Conservation (phyloP, 2,329 filamentous ascomycete species). For the Colletotrichum musicola region DNA sequence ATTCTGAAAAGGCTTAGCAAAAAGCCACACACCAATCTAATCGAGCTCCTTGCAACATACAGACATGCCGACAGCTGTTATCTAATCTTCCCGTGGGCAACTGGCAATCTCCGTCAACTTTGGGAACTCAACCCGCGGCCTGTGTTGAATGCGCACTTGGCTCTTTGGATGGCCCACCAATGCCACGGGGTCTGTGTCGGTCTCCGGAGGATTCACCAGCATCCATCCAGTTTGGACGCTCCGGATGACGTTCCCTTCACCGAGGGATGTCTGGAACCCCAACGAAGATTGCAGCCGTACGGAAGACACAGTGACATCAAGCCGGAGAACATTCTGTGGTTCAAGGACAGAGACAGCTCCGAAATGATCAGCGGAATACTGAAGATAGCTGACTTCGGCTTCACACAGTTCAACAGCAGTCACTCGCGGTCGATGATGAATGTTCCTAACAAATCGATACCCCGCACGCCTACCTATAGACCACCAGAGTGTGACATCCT, state of each 20-base stretch:
- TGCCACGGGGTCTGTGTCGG: not conserved
- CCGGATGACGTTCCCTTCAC: no score
- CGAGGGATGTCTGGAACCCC: no score
- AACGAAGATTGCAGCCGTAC: no score
- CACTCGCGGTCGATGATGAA: no score
- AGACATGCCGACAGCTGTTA: not conserved
- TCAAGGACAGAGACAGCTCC: not conserved
- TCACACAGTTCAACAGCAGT: not conserved
- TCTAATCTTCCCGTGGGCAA: not conserved
- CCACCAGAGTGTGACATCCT: no score
- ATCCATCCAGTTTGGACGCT: no score
- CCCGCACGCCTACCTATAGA: no score
- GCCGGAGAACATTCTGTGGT: conserved; percentile 20
- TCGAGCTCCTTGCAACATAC: not conserved
- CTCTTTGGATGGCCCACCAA: not conserved
- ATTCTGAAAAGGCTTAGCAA: not conserved
- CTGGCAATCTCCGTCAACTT: not conserved
- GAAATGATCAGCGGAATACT: not conserved
- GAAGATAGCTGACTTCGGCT: conserved; percentile 8
- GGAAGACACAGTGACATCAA: conserved; percentile 22
- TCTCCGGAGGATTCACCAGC: not conserved
- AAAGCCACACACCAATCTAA: not conserved
- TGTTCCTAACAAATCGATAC: no score
- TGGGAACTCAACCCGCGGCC: not conserved
- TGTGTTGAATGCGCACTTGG: accelerated